Evolutionary conservation across 768 basidiomycete species (phyloP), one percentile per base, ranked within the genome.

Genomic region (Zangia roseola): DNA sequence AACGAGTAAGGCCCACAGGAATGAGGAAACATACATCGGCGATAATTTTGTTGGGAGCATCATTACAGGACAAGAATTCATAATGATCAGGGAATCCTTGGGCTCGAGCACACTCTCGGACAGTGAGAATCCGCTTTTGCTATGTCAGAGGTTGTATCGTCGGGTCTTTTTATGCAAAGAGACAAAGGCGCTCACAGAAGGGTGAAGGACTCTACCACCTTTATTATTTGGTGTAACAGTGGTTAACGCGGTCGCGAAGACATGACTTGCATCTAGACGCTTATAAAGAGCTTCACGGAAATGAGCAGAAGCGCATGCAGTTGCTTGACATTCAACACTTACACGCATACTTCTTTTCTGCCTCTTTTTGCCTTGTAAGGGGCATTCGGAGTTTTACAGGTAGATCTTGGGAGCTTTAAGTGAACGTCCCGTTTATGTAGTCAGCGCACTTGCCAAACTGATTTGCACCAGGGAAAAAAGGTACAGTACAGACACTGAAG

Each of bases 41-140:
- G 1, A 80, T 56, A 26, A 73, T 63, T 19, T 67, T 69, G 5
- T 50, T 58, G 0, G 71, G 62, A 4, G 57, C 49, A 6, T 64
- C 59, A 33, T 78, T 73, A 4, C 61, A 69, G 0, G 84, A 85
- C 41, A 74, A 54, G 49, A 91, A 87, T n/a, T 74, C 52, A 53
- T 86, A 88, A 31, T 69, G 36, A 52, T 91, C 89, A 0, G 86
- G 86, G 56, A 91, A 91, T 0, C 89, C 89, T 68, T 91, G 89
- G 0, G 83, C 80, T 20, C 89, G 76, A 16, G 88, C 87, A 37
- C 76, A 79, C 58, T 90, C 88, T 26, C 79, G 72, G 13, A 88
- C 77, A 4, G 74, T 83, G 34, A 88, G 59, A 21, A 87, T 77
- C 7, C 89, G 79, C 54, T 81, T 81, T 84, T 90, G 86, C 83